These are phyloP conservation scores for Coniochaeta sp. DNA, from an alignment of 2,329 filamentous ascomycete genomes.

Conservation along the genomic window DNA sequence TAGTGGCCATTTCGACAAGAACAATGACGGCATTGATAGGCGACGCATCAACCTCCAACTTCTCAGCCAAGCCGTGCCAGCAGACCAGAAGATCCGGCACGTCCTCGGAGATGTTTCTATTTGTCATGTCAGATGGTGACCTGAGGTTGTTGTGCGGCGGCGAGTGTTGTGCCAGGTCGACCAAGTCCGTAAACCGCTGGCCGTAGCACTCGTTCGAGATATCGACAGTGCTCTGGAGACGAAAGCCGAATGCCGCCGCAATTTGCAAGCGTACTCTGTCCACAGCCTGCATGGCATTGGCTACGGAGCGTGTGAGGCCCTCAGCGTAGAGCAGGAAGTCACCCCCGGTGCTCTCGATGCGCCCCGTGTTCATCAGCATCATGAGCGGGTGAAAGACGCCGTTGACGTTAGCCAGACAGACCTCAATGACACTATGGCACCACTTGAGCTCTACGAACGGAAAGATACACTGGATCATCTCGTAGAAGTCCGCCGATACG, in stretches of 20 bases:
- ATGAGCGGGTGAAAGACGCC: slow-evolving; percentile 18
- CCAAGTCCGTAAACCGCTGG: slow-evolving; percentile 14
- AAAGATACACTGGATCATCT: slow-evolving; percentile 10
- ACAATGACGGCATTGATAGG: slow-evolving; percentile 12
- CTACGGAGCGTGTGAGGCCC: slow-evolving; percentile 11
- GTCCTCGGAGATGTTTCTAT: slow-evolving; percentile 16
- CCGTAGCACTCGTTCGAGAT: slow-evolving; percentile 18
- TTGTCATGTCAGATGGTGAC: slow-evolving; percentile 10
- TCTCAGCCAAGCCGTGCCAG: slow-evolving; percentile 13
- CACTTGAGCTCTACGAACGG: slow-evolving; percentile 13
- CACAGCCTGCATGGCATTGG: slow-evolving; percentile 13
- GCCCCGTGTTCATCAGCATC: slow-evolving; percentile 18
- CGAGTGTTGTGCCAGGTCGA: slow-evolving; percentile 14
- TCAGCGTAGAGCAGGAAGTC: slow-evolving; percentile 15
- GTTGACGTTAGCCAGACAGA: slow-evolving; percentile 17
- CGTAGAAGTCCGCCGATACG: background rate
- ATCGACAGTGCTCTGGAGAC: slow-evolving; percentile 11
- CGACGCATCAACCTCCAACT: slow-evolving; percentile 12
- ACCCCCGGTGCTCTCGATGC: slow-evolving; percentile 17
- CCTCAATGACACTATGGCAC: slow-evolving; percentile 17
- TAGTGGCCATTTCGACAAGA: slow-evolving; percentile 12
- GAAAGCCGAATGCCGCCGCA: slow-evolving; percentile 14
- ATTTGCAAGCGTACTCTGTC: slow-evolving; percentile 14
- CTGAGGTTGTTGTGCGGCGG: slow-evolving; percentile 14
- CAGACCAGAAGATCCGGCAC: slow-evolving; percentile 13